A percentile compares a stretch with the other conserved stretches of the same genome.
phyloP scores from a whole-genome alignment of 495 filamentous ascomycete genomes.

The Neurospora tetrasperma region DNA sequence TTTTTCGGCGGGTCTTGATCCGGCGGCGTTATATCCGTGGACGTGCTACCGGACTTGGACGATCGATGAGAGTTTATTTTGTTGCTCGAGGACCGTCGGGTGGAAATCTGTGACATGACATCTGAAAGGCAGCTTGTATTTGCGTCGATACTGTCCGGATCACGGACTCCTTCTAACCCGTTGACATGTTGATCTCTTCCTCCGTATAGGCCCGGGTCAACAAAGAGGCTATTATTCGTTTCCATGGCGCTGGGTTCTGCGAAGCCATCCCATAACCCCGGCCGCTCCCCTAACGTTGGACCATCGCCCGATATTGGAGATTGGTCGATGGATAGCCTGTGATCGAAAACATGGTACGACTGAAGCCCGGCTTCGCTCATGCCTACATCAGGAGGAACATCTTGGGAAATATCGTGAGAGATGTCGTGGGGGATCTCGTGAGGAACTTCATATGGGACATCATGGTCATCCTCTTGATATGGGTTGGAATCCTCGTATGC shows the following conservation, averaged over 20 bases:
- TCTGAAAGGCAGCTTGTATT: slow-evolving; percentile 10
- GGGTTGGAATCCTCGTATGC: slow-evolving; percentile 16
- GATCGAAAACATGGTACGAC: slow-evolving; percentile 7
- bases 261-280: slow-evolving; percentile 11
- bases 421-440: neutral
- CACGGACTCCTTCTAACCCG: neutral
- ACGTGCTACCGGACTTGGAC: slow-evolving; percentile 11
- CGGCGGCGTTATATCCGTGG: slow-evolving; percentile 18
- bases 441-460: neutral
- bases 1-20: slow-evolving; percentile 14
- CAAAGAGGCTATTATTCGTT: slow-evolving; percentile 13
- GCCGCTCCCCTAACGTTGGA: neutral
- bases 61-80: slow-evolving; percentile 15
- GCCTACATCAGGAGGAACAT: neutral
- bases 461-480: slow-evolving; percentile 15
- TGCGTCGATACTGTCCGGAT: slow-evolving; percentile 14
- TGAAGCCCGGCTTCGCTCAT: slow-evolving; percentile 4
- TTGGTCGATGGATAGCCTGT: slow-evolving; percentile 6
- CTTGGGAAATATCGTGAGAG: neutral
- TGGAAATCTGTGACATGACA: slow-evolving; percentile 12
- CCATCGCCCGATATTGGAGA: slow-evolving; percentile 1
- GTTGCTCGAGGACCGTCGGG: slow-evolving; percentile 16
- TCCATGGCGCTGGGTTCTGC: slow-evolving; percentile 10
- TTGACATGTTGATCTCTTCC: slow-evolving; percentile 5
- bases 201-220: slow-evolving; percentile 17